phyloP scores from a whole-genome alignment of 2,329 filamentous ascomycete species.

The Triangularia setosa region DNA sequence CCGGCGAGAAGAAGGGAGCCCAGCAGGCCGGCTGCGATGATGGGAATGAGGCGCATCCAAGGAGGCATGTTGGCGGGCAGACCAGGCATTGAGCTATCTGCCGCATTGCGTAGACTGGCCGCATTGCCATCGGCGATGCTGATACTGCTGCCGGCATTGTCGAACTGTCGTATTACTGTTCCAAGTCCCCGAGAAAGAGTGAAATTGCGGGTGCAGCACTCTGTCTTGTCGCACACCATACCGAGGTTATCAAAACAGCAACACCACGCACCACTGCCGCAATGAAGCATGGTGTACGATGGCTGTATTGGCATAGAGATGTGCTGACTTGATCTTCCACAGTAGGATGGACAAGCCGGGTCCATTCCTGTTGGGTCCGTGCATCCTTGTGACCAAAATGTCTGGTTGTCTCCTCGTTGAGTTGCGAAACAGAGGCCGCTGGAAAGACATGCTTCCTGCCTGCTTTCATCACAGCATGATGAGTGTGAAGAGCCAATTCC shows the following conservation, averaged over 20 bases:
- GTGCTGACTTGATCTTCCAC: conserved; percentile 18
- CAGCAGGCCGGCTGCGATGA: conserved; percentile 16
- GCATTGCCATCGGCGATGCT: not conserved
- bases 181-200: conserved; percentile 21
- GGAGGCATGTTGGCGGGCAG: not conserved
- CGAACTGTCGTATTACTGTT: conserved; percentile 18
- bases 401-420: conserved; percentile 21
- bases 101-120: not conserved
- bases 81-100: not conserved
- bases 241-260: conserved; percentile 24
- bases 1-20: conserved; percentile 17
- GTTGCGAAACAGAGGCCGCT: conserved; percentile 23
- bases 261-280: conserved; percentile 20
- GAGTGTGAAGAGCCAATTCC: conserved; percentile 19
- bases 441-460: conserved; percentile 23
- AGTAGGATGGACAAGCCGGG: conserved; percentile 22
- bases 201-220: conserved; percentile 22
- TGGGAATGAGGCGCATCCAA: conserved; percentile 12
- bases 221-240: conserved; percentile 17
- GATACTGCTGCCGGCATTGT: not conserved
- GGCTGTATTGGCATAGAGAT: conserved; percentile 20
- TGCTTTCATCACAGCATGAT: conserved; percentile 22
- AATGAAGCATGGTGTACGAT: conserved; percentile 19
- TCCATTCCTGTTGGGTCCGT: conserved; percentile 23
- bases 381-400: conserved; percentile 23